Percentiles rank a stretch among this genome's conserved stretches.
Conservation (phyloP, 2,329 filamentous ascomycete species). For the Fusarium verrucosum region DNA sequence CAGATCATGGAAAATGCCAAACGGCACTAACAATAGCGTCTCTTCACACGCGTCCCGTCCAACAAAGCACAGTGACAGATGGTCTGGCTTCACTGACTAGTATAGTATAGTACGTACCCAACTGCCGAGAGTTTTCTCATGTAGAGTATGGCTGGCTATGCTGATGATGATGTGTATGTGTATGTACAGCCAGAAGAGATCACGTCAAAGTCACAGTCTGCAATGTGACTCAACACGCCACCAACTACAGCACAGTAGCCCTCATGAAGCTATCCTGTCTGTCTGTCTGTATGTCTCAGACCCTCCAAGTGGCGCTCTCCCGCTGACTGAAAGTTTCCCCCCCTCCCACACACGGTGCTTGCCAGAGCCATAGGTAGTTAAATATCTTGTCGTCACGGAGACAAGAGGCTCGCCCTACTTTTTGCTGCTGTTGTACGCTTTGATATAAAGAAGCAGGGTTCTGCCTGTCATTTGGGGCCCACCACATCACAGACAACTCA, state of each 20-base stretch:
- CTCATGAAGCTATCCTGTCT: neutral
- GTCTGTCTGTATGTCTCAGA: no score
- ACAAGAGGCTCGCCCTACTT: neutral
- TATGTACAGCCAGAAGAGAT: neutral
- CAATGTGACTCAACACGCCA: conserved; percentile 33
- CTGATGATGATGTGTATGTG: neutral
- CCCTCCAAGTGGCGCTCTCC: conserved; percentile 25
- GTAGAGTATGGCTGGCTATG: conserved; percentile 11
- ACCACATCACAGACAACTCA: conserved; percentile 41
- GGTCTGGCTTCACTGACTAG: neutral
- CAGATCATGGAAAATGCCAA: conserved; percentile 13
- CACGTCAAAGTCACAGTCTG: no score
- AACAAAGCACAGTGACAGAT: neutral
- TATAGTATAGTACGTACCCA: conserved; percentile 9
- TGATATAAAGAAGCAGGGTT: conserved; percentile 26
- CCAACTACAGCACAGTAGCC: neutral
- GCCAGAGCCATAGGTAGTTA: no score
- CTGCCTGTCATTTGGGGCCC: conserved; percentile 34
- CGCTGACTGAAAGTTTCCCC: conserved; percentile 21
- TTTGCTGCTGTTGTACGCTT: neutral
- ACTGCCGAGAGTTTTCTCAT: conserved; percentile 18
- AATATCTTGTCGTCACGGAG: no score
- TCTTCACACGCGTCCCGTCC: conserved; percentile 1
- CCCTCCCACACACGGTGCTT: neutral
- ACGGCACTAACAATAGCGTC: neutral